Percentiles rank a stretch among this genome's conserved stretches.
Conservation (phyloP, 2,329 filamentous ascomycete genomes). For the Exophiala viscosa region DNA sequence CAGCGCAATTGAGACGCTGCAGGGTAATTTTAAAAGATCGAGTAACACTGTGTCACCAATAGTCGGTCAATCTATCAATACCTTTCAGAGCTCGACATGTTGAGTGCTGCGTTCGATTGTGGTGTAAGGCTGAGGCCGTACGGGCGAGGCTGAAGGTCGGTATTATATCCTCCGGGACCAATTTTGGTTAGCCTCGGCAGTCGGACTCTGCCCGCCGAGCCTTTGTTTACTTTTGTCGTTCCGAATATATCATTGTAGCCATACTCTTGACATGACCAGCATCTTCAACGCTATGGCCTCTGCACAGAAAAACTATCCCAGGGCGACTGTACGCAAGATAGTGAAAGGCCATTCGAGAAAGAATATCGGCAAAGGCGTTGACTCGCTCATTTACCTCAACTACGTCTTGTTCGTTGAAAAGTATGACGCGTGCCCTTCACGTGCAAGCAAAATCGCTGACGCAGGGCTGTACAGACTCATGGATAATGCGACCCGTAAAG, state of each 20-base stretch:
- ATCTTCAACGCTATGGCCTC: conserved; percentile 49
- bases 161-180: no score
- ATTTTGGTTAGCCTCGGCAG: no score
- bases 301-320: conserved; percentile 74
- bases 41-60: no score
- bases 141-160: no score
- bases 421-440: conserved; percentile 34
- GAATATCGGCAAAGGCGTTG: conserved; percentile 77
- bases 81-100: no score
- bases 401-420: conserved; percentile 76
- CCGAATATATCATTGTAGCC: no score
- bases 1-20: no score
- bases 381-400: conserved; percentile 80
- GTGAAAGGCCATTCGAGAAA: conserved; percentile 82
- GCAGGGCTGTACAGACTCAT: conserved; percentile 56
- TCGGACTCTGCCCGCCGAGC: no score
- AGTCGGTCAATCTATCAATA: no score
- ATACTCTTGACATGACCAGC: background rate
- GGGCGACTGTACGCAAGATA: conserved; percentile 81
- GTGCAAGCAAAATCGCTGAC: background rate
- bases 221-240: background rate
- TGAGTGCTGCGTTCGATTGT: no score
- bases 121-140: no score
- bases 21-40: no score
- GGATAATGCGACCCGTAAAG: conserved; percentile 73